Percentiles rank a stretch among this genome's conserved stretches.
phyloP scores from a whole-genome alignment of 306 rosid species.

The Vigna mungo region DNA sequence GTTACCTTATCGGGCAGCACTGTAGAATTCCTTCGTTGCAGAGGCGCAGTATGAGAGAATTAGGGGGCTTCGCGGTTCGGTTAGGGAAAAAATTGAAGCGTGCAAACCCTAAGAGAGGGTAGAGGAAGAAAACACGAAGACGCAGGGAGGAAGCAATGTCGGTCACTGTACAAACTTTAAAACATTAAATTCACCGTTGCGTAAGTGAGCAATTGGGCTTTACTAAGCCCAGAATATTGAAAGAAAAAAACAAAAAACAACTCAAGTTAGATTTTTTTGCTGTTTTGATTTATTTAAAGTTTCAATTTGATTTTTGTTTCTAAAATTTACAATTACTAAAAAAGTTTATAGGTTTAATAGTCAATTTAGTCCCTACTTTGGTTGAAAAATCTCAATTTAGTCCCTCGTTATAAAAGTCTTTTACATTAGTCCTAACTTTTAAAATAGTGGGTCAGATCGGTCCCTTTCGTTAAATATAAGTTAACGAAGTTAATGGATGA shows the following conservation, averaged over 20 bases:
- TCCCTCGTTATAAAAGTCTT: too few relatives aligned
- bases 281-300: not conserved
- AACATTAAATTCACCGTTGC: slow-evolving; percentile 1
- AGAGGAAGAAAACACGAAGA: slow-evolving; percentile 3
- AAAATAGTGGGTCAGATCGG: too few relatives aligned
- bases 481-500: too few relatives aligned
- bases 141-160: slow-evolving; percentile 8
- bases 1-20: slow-evolving; percentile 5
- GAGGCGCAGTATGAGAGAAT: not conserved
- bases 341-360: too few relatives aligned
- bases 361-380: too few relatives aligned
- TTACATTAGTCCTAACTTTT: too few relatives aligned
- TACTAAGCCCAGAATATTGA: not conserved
- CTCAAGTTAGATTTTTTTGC: not conserved
- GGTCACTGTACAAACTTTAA: not conserved
- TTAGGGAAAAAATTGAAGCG: not conserved
- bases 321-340: not conserved
- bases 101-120: slow-evolving; percentile 29
- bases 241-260: not conserved
- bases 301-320: not conserved
- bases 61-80: not conserved
- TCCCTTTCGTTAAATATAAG: too few relatives aligned
- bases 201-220: not conserved
- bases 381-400: too few relatives aligned
- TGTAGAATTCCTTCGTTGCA: not conserved